Conservation (phyloP, 23 red algal genomes). For the Gracilaria gracilis region DNA sequence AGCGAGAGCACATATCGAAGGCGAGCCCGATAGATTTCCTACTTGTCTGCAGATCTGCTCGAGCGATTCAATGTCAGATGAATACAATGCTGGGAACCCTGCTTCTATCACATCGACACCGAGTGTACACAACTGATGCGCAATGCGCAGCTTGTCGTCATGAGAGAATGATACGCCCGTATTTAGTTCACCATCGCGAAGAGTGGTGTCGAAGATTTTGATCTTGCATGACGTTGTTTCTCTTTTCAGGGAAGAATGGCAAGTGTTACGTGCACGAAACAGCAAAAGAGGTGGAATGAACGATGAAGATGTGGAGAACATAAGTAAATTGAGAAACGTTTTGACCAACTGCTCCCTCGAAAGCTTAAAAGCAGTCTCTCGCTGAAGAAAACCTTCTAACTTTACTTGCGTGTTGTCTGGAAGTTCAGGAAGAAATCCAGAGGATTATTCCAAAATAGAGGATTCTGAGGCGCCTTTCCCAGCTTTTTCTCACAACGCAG, state of each 20-base stretch:
- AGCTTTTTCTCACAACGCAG: no score
- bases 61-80: neutral
- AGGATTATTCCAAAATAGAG: no score
- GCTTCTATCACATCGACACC: slow-evolving; percentile 52
- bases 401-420: no score
- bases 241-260: neutral
- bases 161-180: neutral
- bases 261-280: neutral
- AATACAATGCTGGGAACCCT: neutral
- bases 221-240: neutral
- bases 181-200: slow-evolving; percentile 30
- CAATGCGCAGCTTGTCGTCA: slow-evolving; percentile 31
- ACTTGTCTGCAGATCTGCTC: neutral
- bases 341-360: no score
- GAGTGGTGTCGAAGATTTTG: slow-evolving; percentile 46
- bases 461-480: no score
- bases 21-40: neutral
- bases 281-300: no score
- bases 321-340: no score
- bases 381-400: no score
- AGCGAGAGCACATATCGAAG: slow-evolving; percentile 11
- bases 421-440: no score
- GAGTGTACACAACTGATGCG: slow-evolving; percentile 11
- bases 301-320: no score
- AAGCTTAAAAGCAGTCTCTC: no score